Evolutionary conservation across 2,329 filamentous ascomycete genomes (phyloP).

Genomic region (Colletotrichum musicola): DNA sequence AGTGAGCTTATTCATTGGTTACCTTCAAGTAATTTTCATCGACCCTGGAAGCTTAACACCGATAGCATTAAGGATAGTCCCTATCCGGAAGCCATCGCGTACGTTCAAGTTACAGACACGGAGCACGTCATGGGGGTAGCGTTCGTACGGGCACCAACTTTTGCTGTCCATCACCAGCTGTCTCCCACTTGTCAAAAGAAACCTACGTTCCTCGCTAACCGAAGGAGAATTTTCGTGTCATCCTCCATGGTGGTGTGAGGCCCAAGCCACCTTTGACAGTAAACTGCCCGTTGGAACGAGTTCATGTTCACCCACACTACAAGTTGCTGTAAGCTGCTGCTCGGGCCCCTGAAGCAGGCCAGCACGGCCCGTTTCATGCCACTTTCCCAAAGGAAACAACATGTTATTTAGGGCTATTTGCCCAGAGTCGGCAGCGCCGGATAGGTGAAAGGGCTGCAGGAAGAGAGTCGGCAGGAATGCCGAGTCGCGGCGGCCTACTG

Average conservation of each 20-base stretch:
- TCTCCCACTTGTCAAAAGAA: not conserved
- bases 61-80: not conserved
- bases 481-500: not conserved
- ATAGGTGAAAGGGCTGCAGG: not conserved
- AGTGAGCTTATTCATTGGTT: not conserved
- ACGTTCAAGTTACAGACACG: not conserved
- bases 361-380: not conserved
- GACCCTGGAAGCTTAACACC: not conserved
- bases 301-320: too few relatives aligned
- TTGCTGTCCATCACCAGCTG: not conserved
- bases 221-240: not conserved
- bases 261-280: conserved; percentile 10
- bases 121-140: not conserved
- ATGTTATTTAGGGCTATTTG: not conserved
- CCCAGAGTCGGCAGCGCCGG: not conserved
- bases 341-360: not conserved
- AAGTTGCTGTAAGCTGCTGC: not conserved
- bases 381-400: not conserved
- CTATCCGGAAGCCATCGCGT: not conserved
- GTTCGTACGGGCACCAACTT: not conserved
- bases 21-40: not conserved
- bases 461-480: conserved; percentile 9
- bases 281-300: conserved; percentile 4
- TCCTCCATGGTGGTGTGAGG: not conserved
- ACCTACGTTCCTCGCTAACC: not conserved